These are phyloP conservation scores for Raddia distichophylla DNA, from an alignment of 176 grass and related monocot species.

Conservation along the genomic window DNA sequence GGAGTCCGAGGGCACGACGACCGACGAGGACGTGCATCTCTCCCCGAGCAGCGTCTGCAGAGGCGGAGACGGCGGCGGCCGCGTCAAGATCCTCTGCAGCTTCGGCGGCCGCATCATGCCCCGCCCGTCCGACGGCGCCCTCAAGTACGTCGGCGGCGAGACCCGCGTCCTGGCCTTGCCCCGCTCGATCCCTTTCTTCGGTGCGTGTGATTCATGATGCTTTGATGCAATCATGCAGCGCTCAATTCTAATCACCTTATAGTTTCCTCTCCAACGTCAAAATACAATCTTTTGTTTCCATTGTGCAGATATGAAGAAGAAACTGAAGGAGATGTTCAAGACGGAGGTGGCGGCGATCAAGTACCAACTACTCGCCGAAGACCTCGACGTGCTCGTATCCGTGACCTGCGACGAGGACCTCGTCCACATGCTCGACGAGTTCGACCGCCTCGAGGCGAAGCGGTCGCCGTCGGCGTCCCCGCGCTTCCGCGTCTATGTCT, in stretches of 20 bases:
- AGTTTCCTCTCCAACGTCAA: too few species aligned
- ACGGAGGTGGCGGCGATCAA: constrained; percentile 67
- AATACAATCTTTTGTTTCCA: too few species aligned
- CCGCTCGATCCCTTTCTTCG: constrained; percentile 71
- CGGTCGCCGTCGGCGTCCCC: constrained; percentile 55
- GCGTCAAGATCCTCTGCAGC: constrained; percentile 89
- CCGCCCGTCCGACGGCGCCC: constrained; percentile 64
- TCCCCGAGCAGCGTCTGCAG: constrained; percentile 41
- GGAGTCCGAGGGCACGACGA: constrained; percentile 51
- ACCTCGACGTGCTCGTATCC: constrained; percentile 78
- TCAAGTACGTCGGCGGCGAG: constrained; percentile 90
- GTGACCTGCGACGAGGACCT: constrained; percentile 86
- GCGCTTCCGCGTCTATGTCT: constrained; percentile 79
- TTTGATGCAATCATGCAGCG: not conserved
- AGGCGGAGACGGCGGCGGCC: not conserved
- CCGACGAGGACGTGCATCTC: constrained; percentile 55
- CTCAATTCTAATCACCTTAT: not conserved
- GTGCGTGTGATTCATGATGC: constrained; percentile 19
- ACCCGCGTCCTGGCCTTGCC: constrained; percentile 80
- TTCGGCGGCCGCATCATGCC: constrained; percentile 88
- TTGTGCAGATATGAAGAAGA: constrained; percentile 81
- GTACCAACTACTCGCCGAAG: constrained; percentile 72
- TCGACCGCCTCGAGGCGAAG: constrained; percentile 60
- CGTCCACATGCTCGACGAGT: constrained; percentile 79
- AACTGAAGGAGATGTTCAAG: constrained; percentile 76